Base-by-base conservation (phyloP, 352 stramenopile genomes). In the Phytopythium montanum region DNA sequence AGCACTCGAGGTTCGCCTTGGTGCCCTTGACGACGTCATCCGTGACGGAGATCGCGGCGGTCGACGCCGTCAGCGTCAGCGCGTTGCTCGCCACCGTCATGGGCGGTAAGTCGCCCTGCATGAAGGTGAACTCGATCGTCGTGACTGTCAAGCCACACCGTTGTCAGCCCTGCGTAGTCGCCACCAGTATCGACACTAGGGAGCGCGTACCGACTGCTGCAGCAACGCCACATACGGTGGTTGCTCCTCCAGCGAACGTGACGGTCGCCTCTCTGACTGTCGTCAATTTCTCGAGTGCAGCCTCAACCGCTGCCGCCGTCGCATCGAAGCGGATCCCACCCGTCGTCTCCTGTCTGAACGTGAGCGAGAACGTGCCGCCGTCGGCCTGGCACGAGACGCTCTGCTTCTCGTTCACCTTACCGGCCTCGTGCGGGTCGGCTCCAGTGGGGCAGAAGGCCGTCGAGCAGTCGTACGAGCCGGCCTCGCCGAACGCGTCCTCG, bases 361-460 rank as follows among this genome's bases (percentile, higher is more conserved):
- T 90, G 59, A 95, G 69, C 26, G 62, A 75, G 60, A 95, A 92
- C 18, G 75, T 54, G 3, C 79, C 79, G 31, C 70, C 76, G 46
- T 85, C 62, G 9, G 76, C 81, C 18, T 54, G 67, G 64, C 83
- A 93, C 8, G 60, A 64, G 5, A 93, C 51, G 2, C 68, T 85
- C 57, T 91, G 83, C 45, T 82, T 81, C 62, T 93, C 83, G 51
- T 93, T 86, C 45, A 88, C 76, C 38, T 73, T 83, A 29, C 72
- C 81, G 0, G 63, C 68, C 12, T 90, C 76, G 48, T 87, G 81
- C 25, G 88, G 90, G 54, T 97, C 90, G 29, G 94, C 92, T 39
- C 92, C 94, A 12, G 86, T 69, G 19, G 90, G 91, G 62, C 94
- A 98, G 59, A 90, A 93, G 21, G 79, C 72, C 38, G 79, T 59